phyloP scores from a whole-genome alignment of 1,284 basidiomycete species.

The Hemileia vastatrix region DNA sequence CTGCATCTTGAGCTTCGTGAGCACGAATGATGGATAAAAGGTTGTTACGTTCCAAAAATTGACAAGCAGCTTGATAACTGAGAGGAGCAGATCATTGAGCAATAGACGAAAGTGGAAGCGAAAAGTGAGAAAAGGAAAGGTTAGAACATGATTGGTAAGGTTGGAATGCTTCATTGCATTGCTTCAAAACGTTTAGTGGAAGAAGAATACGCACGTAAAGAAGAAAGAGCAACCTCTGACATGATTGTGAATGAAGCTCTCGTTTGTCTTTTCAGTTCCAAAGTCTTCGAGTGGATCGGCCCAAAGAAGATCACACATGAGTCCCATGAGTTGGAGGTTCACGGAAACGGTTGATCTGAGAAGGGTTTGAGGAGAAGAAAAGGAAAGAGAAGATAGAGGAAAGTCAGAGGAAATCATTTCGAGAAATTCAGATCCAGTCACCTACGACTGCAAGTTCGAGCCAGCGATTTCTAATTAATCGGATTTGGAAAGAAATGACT shows the following conservation, averaged over 20 bases:
- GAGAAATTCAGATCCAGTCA: not conserved
- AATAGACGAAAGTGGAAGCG: too few species aligned
- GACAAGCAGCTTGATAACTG: conserved; percentile 43
- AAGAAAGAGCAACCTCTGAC: conserved; percentile 44
- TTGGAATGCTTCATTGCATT: not conserved
- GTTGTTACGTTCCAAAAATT: conserved; percentile 43
- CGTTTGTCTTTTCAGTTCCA: conserved; percentile 42
- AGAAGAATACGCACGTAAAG: conserved; percentile 34
- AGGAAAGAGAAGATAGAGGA: not conserved
- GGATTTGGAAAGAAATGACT: too few species aligned
- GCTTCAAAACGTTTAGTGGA: not conserved
- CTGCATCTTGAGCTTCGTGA: conserved; percentile 43
- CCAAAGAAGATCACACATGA: conserved; percentile 44
- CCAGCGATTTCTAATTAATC: too few species aligned
- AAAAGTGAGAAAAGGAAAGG: conserved; percentile 4
- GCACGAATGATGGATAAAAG: conserved; percentile 43
- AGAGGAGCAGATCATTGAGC: not conserved
- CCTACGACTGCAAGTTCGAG: not conserved
- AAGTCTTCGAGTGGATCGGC: conserved; percentile 44
- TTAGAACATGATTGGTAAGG: not conserved
- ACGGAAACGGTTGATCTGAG: conserved; percentile 40
- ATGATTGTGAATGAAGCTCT: conserved; percentile 43
- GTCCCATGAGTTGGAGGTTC: conserved; percentile 43
- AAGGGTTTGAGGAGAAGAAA: not conserved
- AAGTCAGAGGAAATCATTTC: not conserved